Evolutionary conservation across 192 early-diverging fungal genomes (phyloP), one percentile per base, ranked within the genome.

Genomic region (Pecoramyces ruminantium): DNA sequence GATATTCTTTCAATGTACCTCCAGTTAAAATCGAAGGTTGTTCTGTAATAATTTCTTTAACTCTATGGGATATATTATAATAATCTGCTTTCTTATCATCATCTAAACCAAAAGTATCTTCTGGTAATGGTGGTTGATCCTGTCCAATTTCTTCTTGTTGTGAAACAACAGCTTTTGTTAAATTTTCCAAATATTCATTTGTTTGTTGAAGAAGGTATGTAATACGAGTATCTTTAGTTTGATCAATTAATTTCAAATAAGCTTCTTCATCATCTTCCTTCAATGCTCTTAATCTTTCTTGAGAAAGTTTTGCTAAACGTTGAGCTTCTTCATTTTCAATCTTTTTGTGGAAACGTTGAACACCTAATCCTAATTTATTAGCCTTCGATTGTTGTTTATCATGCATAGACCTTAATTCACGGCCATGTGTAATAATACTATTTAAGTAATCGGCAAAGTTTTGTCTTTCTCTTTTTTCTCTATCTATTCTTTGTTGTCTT

Each of bases 211-310:
- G 87, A 86, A 99, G 85, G 80, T 96, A 93, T 38, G 93, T 92
- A 81, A 99, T 94, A 85, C 98, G 95, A 42, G 92, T 98, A 85
- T 99, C 96, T 87, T 99, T 99, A 51, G 93, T 93, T 88, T 96
- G 87, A 85, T 98, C 96, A 79, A 99, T 89, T 77, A 99, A 90
- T 83, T 95, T 94, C 84, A 98, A 87, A 85, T 99, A 99, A 1
- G 96, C 96, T 81, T 96, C 97, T 85, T 99, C 98, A 86, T 99
- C 96, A 88, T 97, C 95, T 78, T 92, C 94, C 88, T 95, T 96
- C 82, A 99, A 90, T 29, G 98, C 98, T 82, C 93, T 91, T 30
- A 99, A 87, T 95, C 98, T 95, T 88, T 99, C 98, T 85, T 95
- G 92, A 9, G 93, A 92, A 21, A 96, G 85, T 77, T 93, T 89